A percentile compares a stretch with the other conserved stretches of the same genome.
Evolutionary conservation across 202 grass and related monocot species (phyloP).

Genomic region (Tripidium arundinaceum): DNA sequence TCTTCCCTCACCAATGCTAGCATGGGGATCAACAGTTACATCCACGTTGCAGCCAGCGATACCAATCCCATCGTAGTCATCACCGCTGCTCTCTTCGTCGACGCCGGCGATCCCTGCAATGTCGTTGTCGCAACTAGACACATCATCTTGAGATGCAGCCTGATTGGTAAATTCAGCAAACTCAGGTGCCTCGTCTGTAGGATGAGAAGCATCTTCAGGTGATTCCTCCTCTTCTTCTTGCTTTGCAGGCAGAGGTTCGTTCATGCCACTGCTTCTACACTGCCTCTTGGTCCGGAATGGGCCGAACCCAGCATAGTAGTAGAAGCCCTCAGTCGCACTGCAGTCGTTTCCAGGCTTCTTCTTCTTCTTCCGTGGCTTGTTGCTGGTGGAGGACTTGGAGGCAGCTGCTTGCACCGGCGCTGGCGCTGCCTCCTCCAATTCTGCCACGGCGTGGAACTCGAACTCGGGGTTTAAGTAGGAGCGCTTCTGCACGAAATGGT

Average conservation of each 20-base stretch:
- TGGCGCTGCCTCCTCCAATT: neutral
- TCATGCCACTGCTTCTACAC: neutral
- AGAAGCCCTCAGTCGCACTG: constrained; percentile 36
- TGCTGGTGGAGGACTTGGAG: constrained; percentile 14
- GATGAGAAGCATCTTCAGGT: neutral
- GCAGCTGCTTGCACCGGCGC: no score
- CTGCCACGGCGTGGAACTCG: neutral
- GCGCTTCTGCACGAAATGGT: constrained; percentile 55
- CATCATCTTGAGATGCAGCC: neutral
- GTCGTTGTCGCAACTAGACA: neutral
- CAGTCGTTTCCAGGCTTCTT: constrained; percentile 20
- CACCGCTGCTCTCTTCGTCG: constrained; percentile 49
- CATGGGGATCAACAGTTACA: neutral
- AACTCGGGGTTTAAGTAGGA: constrained; percentile 28
- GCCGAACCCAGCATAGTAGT: constrained; percentile 75
- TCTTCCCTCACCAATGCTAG: neutral
- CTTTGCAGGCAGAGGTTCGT: neutral
- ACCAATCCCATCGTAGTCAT: constrained; percentile 3
- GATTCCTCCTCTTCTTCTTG: neutral
- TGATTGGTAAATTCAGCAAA: neutral
- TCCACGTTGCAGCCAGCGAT: neutral
- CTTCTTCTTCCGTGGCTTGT: constrained; percentile 37
- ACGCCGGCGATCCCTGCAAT: constrained; percentile 17
- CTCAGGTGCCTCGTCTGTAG: neutral
- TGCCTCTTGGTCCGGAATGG: constrained; percentile 48